These are phyloP conservation scores for Somion occarium DNA, from an alignment of 1,284 basidiomycete species.

Conservation along the genomic window DNA sequence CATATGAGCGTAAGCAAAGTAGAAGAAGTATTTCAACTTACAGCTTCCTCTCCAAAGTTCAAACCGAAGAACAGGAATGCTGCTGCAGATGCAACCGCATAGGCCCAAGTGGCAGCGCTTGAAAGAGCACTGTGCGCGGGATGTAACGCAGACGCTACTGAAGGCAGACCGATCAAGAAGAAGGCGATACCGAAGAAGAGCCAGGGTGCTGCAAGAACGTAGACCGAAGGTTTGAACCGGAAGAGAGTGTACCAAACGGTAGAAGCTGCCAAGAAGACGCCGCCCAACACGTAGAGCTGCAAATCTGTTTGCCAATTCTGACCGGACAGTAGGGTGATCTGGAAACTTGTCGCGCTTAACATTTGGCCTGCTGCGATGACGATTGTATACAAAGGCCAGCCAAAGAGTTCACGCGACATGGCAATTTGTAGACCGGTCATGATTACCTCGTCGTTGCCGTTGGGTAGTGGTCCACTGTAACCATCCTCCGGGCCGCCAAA, in stretches of 20 bases:
- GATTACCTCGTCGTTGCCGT: conserved; percentile 51
- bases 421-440: conserved; percentile 82
- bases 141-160: conserved; percentile 60
- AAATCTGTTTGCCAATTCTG: conserved; percentile 77
- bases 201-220: conserved; percentile 84
- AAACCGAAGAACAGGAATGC: conserved; percentile 91
- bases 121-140: conserved; percentile 62
- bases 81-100: conserved; percentile 85
- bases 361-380: conserved; percentile 85
- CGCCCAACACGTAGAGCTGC: conserved; percentile 87
- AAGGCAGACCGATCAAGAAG: conserved; percentile 85
- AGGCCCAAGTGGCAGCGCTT: conserved; percentile 82
- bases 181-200: conserved; percentile 86
- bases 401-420: conserved; percentile 69
- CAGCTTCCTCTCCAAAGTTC: conserved; percentile 92
- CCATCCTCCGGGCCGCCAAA: conserved; percentile 40
- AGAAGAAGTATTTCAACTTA: conserved; percentile 50
- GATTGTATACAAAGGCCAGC: conserved; percentile 90
- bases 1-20: background rate
- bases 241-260: conserved; percentile 89
- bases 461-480: conserved; percentile 49
- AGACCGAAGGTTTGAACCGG: conserved; percentile 83
- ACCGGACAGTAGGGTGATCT: conserved; percentile 84
- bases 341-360: conserved; percentile 89
- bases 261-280: conserved; percentile 81